Evolutionary conservation across 1,284 basidiomycete genomes (phyloP), one percentile per base, ranked within the genome.

Genomic region (Cryptococcus sp.): DNA sequence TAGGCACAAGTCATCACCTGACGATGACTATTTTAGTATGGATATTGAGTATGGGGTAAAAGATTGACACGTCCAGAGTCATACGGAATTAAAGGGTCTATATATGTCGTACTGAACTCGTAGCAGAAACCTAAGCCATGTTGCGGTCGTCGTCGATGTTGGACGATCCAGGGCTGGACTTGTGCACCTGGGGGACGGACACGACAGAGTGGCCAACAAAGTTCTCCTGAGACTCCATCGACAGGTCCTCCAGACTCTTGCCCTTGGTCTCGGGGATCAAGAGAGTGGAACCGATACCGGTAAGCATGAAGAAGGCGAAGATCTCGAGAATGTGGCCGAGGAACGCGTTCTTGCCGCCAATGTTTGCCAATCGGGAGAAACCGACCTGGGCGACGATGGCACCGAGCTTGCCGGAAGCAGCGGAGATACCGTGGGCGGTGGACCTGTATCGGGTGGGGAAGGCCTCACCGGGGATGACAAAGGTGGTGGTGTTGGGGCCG

Each of bases 391-490:
- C 87, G 49, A 92, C 78, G 73, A 93, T 88, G 53, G 90, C 90
- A 45, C 90, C 91, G 51, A 91, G 82, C 78, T 92, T 93, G 53
- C 89, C 89, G 25, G 84, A 85, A 4, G 88, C 90, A 19, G 90
- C 91, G 19, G 87, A 88, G 73, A 93, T 91, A 77, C 90, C 90
- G 77, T 92, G 89, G 3, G 85, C 87, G 5, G 89, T 91, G 0
- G 88, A 88, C 51, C 90, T 84, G 79, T 91, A 91, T 47, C 90
- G 86, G 3, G 91, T 93, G 2, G 91, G 90, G 86, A 92, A 93
- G 27, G 82, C 85, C 76, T 93, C 90, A 56, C 88, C 89, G 8
- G 91, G 91, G 39, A 93, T 82, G 66, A 92, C 73, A 69, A 84
- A 93, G 3, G 90, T 93, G 0, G 89, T 92, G 0, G 86, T 85